Evolutionary conservation across 2,329 filamentous ascomycete genomes (phyloP).

Genomic region (Colletotrichum horii): DNA sequence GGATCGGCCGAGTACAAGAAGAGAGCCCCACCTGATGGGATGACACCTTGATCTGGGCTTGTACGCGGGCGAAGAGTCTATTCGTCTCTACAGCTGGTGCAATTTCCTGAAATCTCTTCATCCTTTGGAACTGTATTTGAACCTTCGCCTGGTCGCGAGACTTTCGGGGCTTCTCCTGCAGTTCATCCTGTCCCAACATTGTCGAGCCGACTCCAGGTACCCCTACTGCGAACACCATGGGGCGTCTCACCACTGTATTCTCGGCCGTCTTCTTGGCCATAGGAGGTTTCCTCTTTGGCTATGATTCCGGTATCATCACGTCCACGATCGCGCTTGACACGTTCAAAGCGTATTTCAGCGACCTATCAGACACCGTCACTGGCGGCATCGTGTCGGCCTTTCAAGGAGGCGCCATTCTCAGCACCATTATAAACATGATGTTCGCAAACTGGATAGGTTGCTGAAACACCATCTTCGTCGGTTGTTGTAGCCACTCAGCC

Average conservation of each 20-base stretch:
- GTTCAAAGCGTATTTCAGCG: conserved; percentile 45
- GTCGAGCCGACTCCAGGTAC: not conserved
- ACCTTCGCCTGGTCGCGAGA: not conserved
- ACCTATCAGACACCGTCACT: conserved; percentile 31
- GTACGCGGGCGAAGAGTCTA: not conserved
- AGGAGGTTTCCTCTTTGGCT: conserved; percentile 42
- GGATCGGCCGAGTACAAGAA: not conserved
- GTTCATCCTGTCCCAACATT: not conserved
- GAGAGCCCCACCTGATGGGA: conserved; percentile 1
- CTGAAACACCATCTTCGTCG: conserved; percentile 32
- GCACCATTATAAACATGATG: conserved; percentile 32
- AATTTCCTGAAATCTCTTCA: not conserved
- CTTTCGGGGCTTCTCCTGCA: not conserved
- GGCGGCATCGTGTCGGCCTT: conserved; percentile 32
- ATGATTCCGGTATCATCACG: conserved; percentile 53
- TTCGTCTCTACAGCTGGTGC: not conserved
- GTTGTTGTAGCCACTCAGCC: too few relatives aligned
- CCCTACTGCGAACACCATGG: conserved; percentile 15
- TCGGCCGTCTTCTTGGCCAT: conserved; percentile 29
- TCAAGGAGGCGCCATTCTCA: conserved; percentile 30
- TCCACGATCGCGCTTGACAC: conserved; percentile 28
- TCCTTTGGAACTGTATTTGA: not conserved
- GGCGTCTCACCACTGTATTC: conserved; percentile 4
- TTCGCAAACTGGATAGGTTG: conserved; percentile 34
- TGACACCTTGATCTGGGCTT: not conserved